These are phyloP conservation scores for Monascus purpureus DNA, from an alignment of 495 filamentous ascomycete species.

Conservation along the genomic window DNA sequence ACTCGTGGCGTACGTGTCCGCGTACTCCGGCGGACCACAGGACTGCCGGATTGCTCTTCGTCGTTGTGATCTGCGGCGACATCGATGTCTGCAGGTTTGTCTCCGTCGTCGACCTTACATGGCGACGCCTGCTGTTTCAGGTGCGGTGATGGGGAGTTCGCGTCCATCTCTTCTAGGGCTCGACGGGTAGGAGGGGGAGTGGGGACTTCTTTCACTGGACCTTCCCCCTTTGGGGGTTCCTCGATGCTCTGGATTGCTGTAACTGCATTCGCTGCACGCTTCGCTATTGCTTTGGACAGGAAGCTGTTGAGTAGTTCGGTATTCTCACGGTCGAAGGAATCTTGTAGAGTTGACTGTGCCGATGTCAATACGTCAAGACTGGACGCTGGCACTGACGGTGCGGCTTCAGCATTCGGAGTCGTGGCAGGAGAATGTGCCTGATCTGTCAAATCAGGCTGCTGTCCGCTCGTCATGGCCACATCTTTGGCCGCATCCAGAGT, in stretches of 20 bases:
- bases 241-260: constrained; percentile 13
- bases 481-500: not conserved
- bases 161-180: constrained; percentile 35
- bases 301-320: constrained; percentile 47
- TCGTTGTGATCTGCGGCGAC: constrained; percentile 9
- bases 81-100: constrained; percentile 3
- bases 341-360: constrained; percentile 28
- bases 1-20: constrained; percentile 18
- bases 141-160: constrained; percentile 41
- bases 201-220: constrained; percentile 15
- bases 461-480: not conserved
- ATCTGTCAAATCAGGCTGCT: too few species aligned
- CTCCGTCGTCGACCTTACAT: constrained; percentile 11
- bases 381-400: too few species aligned
- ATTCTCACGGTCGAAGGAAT: constrained; percentile 39
- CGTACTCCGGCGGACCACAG: constrained; percentile 28
- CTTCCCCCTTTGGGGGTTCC: constrained; percentile 8
- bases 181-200: constrained; percentile 32
- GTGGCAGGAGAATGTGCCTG: too few species aligned
- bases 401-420: too few species aligned
- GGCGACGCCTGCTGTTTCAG: constrained; percentile 23
- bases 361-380: too few species aligned
- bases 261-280: constrained; percentile 37
- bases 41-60: constrained; percentile 14
- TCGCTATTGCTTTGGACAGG: constrained; percentile 44